Base-by-base conservation (phyloP, 2,329 filamentous ascomycete species). In the Orbilia blumenaviensis region DNA sequence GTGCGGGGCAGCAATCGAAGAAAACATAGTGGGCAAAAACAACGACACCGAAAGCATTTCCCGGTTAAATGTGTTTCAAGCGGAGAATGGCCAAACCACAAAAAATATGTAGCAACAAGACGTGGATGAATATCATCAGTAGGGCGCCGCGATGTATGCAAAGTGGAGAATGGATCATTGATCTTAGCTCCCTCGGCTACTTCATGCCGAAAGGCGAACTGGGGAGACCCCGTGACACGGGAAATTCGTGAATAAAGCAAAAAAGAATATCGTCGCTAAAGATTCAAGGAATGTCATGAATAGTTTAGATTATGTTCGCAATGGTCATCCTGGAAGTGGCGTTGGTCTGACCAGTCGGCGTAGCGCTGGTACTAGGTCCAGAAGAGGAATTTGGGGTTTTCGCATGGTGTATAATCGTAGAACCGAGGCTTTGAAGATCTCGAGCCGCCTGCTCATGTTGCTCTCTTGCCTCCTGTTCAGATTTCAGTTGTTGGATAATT, bases 401-500 rank as follows among this genome's bases (percentile, higher is more conserved):
- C 29, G 58, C 25, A 12, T 69, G 72, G 41, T 64, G 72, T 6
- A 76, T 25, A 14, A 76, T 46, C 6, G 58, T 62, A 52, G 72
- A 69, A 50, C 72, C 72, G 72, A 76, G 72, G 72, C 72, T 76
- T 66, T 76, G 72, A 46, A 76, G 64, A 64, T 76, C 72, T 61
- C 72, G 64, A 52, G 72, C 72, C 50, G 72, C 72, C 27, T 76
- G 72, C 38, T 76, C 72, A 61, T 79, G 79, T 63, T 79, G 72
- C 34, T 79, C 79, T 60, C 76, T 76, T 18, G 68, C 68, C 41
- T 73, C 52, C 63, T 79, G 78, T 29, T 79, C 78, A 21, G 46
- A 71, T 44, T 71, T 78, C 44, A 80, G 60, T 32, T 77, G 68
- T 36, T 77, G 79, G 9, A 80, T 61, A 62, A 80, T 78, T 54